Base-by-base conservation (phyloP, 805 yeast genomes). In the Sugiyamaella qingdaonensis region DNA sequence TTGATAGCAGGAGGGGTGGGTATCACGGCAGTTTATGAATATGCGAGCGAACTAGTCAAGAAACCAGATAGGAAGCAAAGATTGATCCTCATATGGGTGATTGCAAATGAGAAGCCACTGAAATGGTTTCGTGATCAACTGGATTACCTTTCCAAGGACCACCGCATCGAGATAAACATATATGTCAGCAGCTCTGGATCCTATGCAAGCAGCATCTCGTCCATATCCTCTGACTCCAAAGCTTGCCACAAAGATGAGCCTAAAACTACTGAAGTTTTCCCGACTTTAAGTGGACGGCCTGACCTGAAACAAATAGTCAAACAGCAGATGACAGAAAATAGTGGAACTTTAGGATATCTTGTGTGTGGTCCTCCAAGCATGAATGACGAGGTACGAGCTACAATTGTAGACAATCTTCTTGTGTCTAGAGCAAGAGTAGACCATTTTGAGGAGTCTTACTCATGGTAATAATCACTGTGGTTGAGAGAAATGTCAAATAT, bases 1-100 rank as follows among this genome's bases (percentile, higher is more conserved):
- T 74, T 84, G 43, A 58, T 86, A 27, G 85, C 91, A 5, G 91
- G 90, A 46, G 94, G 94, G 31, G 81, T 82, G 53, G 95, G 94
- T 48, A 73, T 87, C 51, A 84, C 92, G 0, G 89, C 82, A 1
- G 73, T 80, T 18, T 76, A 77, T 52, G 68, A 79, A 3, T 73
- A 79, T 44, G 64, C 64, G 14, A 48, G 46, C 13, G 60, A 61
- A 14, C 34, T 59, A n/a, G 34, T 34, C 2, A 41, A 45, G 11
- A 44, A 49, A 31, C 46, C 43, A 2, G 50, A 52, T 14, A 29
- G 34, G 16, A 41, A 46, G 13, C 58, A 60, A 14, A 54, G 53
- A 21, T 50, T 64, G 36, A 62, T 61, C 49, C 56, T 71, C 44
- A 43, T 61, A 13, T 68, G 73, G 73, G 63, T 68, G 10, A 52